phyloP scores from a whole-genome alignment of 2,329 filamentous ascomycete genomes.

The Aspergillus sp. region DNA sequence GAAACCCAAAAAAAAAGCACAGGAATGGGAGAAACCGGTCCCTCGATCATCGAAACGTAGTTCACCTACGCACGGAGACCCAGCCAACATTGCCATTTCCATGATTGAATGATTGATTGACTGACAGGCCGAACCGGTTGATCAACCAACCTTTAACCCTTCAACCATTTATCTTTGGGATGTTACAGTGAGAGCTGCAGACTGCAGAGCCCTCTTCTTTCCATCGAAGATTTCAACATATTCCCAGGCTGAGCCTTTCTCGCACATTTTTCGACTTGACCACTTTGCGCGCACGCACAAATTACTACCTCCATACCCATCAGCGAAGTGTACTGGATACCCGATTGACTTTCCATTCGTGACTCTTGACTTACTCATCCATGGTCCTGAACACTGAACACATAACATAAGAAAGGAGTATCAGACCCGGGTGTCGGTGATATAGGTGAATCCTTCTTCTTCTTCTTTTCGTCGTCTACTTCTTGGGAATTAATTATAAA shows the following conservation, averaged over 20 bases:
- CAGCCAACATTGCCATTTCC: neutral
- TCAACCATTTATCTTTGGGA: neutral
- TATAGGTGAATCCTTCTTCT: neutral
- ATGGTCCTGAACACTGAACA: neutral
- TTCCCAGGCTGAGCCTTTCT: neutral
- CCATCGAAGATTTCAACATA: neutral
- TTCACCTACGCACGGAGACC: conserved; percentile 22
- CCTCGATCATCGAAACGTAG: conserved; percentile 16
- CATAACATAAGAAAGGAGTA: neutral
- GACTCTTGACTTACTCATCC: neutral
- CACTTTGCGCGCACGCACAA: conserved; percentile 9
- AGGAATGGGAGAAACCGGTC: conserved; percentile 1
- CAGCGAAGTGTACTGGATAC: conserved; percentile 30
- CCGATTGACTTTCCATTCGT: conserved; percentile 27
- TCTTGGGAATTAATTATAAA: neutral
- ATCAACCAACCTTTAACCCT: neutral
- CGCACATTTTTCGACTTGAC: conserved; percentile 1
- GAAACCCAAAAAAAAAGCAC: neutral
- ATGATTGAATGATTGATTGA: neutral
- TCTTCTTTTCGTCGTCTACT: neutral
- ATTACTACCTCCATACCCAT: neutral
- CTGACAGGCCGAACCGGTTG: neutral
- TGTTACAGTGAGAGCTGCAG: neutral
- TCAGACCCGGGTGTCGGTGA: neutral
- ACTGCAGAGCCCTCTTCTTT: neutral